Evolutionary conservation across 2,329 filamentous ascomycete species (phyloP), one percentile per base, ranked within the genome.

Genomic region (Sclerotinia nivalis): DNA sequence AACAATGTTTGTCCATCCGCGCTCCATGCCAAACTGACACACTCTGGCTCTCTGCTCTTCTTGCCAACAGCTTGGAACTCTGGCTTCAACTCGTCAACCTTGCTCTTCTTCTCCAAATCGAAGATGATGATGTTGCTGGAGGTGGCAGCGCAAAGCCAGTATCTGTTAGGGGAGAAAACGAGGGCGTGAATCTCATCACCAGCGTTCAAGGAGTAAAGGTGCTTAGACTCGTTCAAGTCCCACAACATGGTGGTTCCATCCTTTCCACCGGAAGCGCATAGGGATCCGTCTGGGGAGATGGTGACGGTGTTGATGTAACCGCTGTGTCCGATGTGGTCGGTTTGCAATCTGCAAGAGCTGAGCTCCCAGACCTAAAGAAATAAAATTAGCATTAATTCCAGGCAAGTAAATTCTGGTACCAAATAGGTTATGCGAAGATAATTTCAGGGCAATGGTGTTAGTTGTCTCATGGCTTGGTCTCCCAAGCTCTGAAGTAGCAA

Each of bases 61-160:
- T 97, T 97, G 87, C 94, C 93, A 82, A 93, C 91, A 82, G 93
- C 89, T 81, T 93, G 88, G 88, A 96, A 97, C 84, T 99, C 96
- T 78, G 95, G 95, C 91, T 97, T 97, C 84, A 99, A 91, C 90
- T 98, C 96, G 80, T 98, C 95, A 82, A 98, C 95, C 92, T 97
- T 98, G 91, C 91, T 96, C 94, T 99, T 99, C 94, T 99, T 99
- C 93, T 99, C 96, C 78, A 99, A 90, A 82, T 99, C 96, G 87
- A 99, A 99, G 89, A 99, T 98, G 89, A 97, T 97, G 89, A 99
- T 98, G 89, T 90, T 93, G 86, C 89, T 93, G 82, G 93, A 89
- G 75, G 96, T 99, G 82, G 96, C 96, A 82, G 96, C 96, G 89
- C 96, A 99, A 79, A 99, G 91, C 96, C 96, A 99, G 93, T 99